Evolutionary conservation across 805 yeast genomes (phyloP).

Genomic region (Saccharomycopsis babjevae): DNA sequence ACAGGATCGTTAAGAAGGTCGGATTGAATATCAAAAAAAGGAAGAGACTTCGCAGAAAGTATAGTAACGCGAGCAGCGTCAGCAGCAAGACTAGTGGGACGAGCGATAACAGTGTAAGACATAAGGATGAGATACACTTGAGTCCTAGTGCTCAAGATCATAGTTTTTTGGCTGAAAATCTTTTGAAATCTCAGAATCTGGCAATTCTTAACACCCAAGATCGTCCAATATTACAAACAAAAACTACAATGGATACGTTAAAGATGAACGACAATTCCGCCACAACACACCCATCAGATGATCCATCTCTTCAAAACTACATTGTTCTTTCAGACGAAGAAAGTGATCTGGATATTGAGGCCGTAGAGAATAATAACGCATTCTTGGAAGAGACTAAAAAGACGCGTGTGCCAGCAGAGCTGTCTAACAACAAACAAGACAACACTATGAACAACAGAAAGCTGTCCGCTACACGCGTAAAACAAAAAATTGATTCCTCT

Average conservation of each 20-base stretch:
- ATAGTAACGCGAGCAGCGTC: not conserved
- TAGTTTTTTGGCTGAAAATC: too few species aligned
- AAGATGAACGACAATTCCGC: not conserved
- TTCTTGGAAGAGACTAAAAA: too few species aligned
- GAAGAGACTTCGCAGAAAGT: not conserved
- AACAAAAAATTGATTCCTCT: too few species aligned
- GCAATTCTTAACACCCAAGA: not conserved
- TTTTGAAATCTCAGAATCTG: not conserved
- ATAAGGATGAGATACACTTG: too few species aligned
- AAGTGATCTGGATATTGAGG: not conserved
- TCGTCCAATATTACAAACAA: not conserved
- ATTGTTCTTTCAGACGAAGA: not conserved
- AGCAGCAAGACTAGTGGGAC: not conserved
- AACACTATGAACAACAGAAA: too few species aligned
- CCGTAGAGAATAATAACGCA: too few species aligned
- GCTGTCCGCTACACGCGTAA: too few species aligned
- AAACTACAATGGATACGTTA: not conserved
- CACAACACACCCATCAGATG: not conserved
- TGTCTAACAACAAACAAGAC: too few species aligned
- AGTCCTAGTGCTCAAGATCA: too few species aligned
- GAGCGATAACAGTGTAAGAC: not conserved
- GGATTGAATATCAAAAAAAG: not conserved
- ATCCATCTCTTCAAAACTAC: not conserved
- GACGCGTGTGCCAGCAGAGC: too few species aligned
- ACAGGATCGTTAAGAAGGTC: not conserved